These are phyloP conservation scores for Pythium rhizo-oryzae DNA, from an alignment of 352 stramenopile genomes.

Conservation along the genomic window DNA sequence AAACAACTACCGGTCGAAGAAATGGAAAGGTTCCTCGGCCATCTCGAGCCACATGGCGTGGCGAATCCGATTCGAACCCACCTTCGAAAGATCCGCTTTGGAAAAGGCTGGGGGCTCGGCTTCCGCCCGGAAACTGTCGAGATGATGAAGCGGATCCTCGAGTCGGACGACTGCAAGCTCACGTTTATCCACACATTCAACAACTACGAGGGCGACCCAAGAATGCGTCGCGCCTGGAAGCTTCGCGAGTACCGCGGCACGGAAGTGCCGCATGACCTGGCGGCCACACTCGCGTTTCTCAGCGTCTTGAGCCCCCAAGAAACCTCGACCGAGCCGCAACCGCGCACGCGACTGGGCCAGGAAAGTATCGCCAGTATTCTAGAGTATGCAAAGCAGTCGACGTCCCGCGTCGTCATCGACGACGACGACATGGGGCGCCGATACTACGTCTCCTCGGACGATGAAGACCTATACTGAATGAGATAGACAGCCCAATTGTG, in stretches of 20 bases:
- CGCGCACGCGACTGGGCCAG: conserved; percentile 1
- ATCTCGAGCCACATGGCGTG: not conserved
- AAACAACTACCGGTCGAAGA: not conserved
- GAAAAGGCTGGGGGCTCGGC: conserved; percentile 10
- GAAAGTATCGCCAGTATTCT: conserved; percentile 1
- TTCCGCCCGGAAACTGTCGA: not conserved
- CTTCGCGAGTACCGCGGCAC: not conserved
- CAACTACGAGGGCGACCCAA: not conserved
- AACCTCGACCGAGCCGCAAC: not conserved
- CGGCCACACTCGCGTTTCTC: not conserved
- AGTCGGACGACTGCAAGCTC: not conserved
- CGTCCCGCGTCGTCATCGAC: not conserved
- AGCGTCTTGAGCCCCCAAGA: not conserved
- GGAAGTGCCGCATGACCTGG: not conserved
- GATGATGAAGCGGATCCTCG: conserved; percentile 5
- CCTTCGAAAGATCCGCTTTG: conserved; percentile 10
- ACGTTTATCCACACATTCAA: conserved; percentile 1
- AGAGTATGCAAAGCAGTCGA: not conserved
- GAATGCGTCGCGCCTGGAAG: not conserved
- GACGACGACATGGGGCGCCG: not conserved
- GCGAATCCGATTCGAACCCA: conserved; percentile 6
- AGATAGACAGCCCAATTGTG: too few relatives aligned
- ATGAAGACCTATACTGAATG: not conserved
- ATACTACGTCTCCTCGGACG: not conserved
- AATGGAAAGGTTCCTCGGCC: conserved; percentile 5